phyloP scores from a whole-genome alignment of 1,284 basidiomycete genomes.

The Athelia psychrophila region DNA sequence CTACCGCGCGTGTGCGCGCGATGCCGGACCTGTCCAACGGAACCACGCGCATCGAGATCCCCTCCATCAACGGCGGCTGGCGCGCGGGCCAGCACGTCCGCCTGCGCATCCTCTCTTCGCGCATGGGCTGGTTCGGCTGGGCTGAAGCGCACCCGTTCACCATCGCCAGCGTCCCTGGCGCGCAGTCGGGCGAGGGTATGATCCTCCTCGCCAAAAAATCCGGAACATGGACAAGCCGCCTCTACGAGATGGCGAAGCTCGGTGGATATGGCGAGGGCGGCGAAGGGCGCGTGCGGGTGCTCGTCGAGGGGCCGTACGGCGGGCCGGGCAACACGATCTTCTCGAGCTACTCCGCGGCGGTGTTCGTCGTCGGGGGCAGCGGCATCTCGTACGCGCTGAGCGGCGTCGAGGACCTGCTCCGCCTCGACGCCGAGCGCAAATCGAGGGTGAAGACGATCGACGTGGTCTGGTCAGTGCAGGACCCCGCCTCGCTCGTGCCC shows the following conservation, averaged over 20 bases:
- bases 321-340: slow-evolving; percentile 61
- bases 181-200: slow-evolving; percentile 41
- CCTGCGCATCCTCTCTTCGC: slow-evolving; percentile 57
- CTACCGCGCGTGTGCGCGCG: slow-evolving; percentile 50
- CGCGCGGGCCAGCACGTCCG: slow-evolving; percentile 81
- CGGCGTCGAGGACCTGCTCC: slow-evolving; percentile 62
- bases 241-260: slow-evolving; percentile 54
- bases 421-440: slow-evolving; percentile 46
- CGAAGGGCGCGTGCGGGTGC: slow-evolving; percentile 46
- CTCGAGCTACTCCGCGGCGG: slow-evolving; percentile 60
- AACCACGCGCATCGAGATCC: slow-evolving; percentile 57
- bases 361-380: slow-evolving; percentile 70
- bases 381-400: slow-evolving; percentile 71
- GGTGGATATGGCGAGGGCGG: slow-evolving; percentile 31
- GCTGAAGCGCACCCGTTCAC: slow-evolving; percentile 76
- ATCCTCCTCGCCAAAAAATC: slow-evolving; percentile 61
- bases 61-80: slow-evolving; percentile 68
- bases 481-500: slow-evolving; percentile 51
- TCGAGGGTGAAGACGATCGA: slow-evolving; percentile 59
- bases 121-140: slow-evolving; percentile 57
- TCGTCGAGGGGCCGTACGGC: slow-evolving; percentile 78
- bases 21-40: slow-evolving; percentile 46
- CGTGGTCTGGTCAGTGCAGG: slow-evolving; percentile 65
- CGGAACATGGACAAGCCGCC: slow-evolving; percentile 60
- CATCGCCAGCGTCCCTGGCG: slow-evolving; percentile 50